phyloP scores from a whole-genome alignment of 73 alveolate genomes.

The Uronychia setigera region DNA sequence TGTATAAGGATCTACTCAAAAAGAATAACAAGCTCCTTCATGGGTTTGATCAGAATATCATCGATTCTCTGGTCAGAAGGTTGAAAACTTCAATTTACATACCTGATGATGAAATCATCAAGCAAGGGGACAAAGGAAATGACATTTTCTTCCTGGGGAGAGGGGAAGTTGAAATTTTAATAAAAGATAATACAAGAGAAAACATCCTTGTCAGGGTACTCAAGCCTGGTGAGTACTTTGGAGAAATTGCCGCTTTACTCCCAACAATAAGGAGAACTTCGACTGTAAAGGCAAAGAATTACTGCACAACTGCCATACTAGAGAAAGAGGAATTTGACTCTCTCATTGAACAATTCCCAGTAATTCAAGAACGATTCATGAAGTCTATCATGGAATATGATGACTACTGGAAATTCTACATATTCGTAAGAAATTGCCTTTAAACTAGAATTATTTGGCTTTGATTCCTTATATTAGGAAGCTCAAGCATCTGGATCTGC shows the following conservation, averaged over 20 bases:
- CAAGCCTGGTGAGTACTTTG: slow-evolving; percentile 89
- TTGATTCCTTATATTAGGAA: not conserved
- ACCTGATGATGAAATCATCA: slow-evolving; percentile 64
- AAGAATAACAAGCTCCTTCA: slow-evolving; percentile 1
- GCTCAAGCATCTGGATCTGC: not conserved
- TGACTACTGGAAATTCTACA: not conserved
- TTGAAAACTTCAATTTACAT: slow-evolving; percentile 5
- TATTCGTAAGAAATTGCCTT: not conserved
- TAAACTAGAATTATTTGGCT: not conserved
- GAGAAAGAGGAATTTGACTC: slow-evolving; percentile 2
- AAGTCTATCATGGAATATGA: not conserved
- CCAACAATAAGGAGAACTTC: slow-evolving; percentile 9
- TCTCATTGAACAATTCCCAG: slow-evolving; percentile 6
- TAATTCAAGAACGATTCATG: not conserved
- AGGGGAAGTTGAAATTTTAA: slow-evolving; percentile 54
- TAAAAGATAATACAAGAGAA: slow-evolving; percentile 40
- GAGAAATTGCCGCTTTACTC: slow-evolving; percentile 33
- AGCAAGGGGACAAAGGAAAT: slow-evolving; percentile 57
- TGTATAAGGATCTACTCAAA: slow-evolving; percentile 15
- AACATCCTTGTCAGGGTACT: slow-evolving; percentile 70
- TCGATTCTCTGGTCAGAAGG: not conserved
- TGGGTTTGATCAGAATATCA: slow-evolving; percentile 2
- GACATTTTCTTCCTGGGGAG: slow-evolving; percentile 48
- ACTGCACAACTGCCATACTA: slow-evolving; percentile 35
- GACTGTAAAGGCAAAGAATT: slow-evolving; percentile 13